Base-by-base conservation (phyloP, 352 stramenopile species). In the Halophytophthora polymorphica region DNA sequence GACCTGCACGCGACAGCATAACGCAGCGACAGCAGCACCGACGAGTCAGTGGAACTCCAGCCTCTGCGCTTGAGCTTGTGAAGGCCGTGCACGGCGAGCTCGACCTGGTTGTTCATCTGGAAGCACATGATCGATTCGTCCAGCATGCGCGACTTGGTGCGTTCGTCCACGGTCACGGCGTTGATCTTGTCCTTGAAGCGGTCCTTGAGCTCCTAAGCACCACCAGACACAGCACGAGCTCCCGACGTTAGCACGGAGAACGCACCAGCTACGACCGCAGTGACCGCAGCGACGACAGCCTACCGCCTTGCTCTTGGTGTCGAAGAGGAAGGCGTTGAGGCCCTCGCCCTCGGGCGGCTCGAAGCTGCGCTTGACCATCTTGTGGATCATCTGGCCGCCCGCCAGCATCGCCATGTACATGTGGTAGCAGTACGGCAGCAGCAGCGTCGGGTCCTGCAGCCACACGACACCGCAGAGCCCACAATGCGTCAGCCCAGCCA, bases 401-500 rank as follows among this genome's bases (percentile, higher is more conserved):
- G 77, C 73, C 4, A 90, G 68, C 51, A 88, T 69, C 40, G 76
- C 73, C 56, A 73, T 79, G 59, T 86, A 90, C 79, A 88, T 83
- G 64, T 90, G 79, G 47, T 86, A 90, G 45, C 63, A 71, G 54
- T 90, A 86, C 35, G 76, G 56, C 28, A 86, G 45, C 22, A 88
- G 61, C 42, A 90, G 47, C n/a, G 65, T 64, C 13, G 79, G 79
- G 50, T 90, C 50, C 72, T 83, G 46, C 7, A 53, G 21, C 4
- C 22, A 23, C 33, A n/a, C 45, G 53, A 51, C 10, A 40, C 28
- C 14, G 15, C 22, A 1, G 22, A 12, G 11, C 35, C 12, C 33
- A 15, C 15, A 28, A 28, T 33, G 17, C 3, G 2, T 3, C 12
- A 4, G 21, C 11, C 23, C 10, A 17, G 3, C 33, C 11, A 37